phyloP scores from a whole-genome alignment of 768 basidiomycete genomes.

The Boletus tomentosulus region DNA sequence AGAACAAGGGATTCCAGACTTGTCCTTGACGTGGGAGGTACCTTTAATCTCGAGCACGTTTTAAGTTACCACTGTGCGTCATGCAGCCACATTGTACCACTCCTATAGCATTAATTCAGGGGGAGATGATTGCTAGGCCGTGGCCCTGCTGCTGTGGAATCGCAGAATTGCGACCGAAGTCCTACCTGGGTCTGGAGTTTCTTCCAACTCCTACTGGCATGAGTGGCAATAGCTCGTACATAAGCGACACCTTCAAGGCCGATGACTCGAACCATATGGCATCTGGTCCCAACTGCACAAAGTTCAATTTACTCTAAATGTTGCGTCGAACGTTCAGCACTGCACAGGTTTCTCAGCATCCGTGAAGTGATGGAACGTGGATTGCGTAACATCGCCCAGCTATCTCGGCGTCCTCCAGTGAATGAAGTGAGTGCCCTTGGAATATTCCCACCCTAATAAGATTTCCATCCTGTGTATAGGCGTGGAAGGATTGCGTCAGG shows the following conservation, averaged over 20 bases:
- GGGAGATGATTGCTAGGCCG: neutral
- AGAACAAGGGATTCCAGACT: no score
- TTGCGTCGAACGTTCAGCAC: neutral
- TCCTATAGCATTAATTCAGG: no score
- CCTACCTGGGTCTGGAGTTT: neutral
- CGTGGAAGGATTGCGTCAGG: no score
- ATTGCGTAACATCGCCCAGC: neutral
- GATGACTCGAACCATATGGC: neutral
- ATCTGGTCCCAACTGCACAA: neutral
- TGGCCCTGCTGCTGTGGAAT: neutral
- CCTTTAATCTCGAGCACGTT: neutral
- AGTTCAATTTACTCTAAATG: neutral
- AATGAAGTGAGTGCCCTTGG: neutral
- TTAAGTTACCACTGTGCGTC: no score
- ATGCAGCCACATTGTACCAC: no score
- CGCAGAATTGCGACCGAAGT: no score
- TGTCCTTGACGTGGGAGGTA: no score
- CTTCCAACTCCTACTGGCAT: no score
- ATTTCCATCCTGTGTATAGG: neutral
- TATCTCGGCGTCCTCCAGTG: neutral
- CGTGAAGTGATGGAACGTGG: neutral
- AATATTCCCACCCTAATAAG: neutral
- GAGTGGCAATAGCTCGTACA: no score
- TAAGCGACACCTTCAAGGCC: no score
- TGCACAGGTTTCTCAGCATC: neutral